Evolutionary conservation across 306 rosid genomes (phyloP), one percentile per base, ranked within the genome.

Genomic region (Pterocarpus macrocarpus): DNA sequence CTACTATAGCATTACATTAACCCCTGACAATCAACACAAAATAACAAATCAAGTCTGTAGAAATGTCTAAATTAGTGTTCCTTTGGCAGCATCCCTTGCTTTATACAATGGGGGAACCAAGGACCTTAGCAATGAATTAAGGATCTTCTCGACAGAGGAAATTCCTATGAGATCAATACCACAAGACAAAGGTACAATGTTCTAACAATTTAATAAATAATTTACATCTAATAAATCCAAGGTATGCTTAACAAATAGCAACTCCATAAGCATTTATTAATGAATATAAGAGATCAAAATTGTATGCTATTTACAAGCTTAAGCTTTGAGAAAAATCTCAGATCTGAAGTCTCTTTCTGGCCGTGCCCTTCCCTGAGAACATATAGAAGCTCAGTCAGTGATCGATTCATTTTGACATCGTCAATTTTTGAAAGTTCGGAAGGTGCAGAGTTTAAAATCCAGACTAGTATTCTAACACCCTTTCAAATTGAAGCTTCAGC

Each of bases 341-440:
- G 59, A 35, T 34, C 2, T 66, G 3, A 8, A 10, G 32, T 13
- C 59, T 49, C 43, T 34, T 50, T 50, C 47, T 71, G 47, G 15
- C 3, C 14, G 8, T 5, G 5, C 14, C 30, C 43, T 30, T 71
- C 38, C 15, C 4, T 4, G 7, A 13, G 76, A 71, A 14, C 33
- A 32, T 50, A 12, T 4, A 47, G 75, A 69, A 32, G 44, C 64
- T 35, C 28, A 30, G 16, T 53, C 76, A 52, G 4, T 71, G 8
- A 43, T 72, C 34, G 15, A 14, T 69, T 69, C 36, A 72, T 72
- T 72, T 72, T 72, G 17, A 10, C 30, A 71, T 52, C 15, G 10
- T 36, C 41, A 32, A 32, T 30, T 47, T 30, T 11, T 33, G 64
- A 8, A 8, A 36, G 2, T 7, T n/a, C 2, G 8, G 63, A 71